Conservation (phyloP, 2,329 filamentous ascomycete genomes). For the Trichophyton verrucosum region DNA sequence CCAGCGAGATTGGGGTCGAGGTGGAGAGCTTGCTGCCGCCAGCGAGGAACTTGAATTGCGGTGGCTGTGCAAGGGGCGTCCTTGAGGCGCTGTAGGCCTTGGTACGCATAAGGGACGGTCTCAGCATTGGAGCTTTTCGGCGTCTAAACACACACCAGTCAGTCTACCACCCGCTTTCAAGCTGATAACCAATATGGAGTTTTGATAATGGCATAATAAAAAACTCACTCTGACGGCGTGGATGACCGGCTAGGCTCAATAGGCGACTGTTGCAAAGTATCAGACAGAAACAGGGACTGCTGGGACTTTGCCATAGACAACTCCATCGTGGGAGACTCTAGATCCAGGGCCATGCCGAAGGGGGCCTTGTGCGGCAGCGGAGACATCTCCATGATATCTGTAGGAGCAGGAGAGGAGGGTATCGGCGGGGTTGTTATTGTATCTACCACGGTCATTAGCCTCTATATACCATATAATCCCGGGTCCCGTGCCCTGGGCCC, state of each 20-base stretch:
- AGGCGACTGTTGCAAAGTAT: slow-evolving; percentile 30
- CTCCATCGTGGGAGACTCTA: slow-evolving; percentile 60
- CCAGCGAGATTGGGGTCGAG: slow-evolving; percentile 54
- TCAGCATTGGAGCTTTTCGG: slow-evolving; percentile 54
- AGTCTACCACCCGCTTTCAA: too few relatives aligned
- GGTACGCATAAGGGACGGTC: slow-evolving; percentile 60
- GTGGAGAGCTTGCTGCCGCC: slow-evolving; percentile 39
- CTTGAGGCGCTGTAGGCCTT: slow-evolving; percentile 62
- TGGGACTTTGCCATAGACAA: slow-evolving; percentile 34
- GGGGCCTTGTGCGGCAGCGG: slow-evolving; percentile 78
- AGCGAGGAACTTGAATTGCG: slow-evolving; percentile 61
- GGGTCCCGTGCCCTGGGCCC: too few relatives aligned
- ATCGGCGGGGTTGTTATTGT: slow-evolving; percentile 73
- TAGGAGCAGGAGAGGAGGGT: slow-evolving; percentile 61
- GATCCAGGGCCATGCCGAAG: slow-evolving; percentile 46
- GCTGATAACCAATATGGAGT: too few relatives aligned
- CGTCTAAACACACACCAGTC: slow-evolving; percentile 35
- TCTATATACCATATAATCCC: too few relatives aligned
- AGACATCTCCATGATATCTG: slow-evolving; percentile 85
- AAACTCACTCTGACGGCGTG: slow-evolving; percentile 23
- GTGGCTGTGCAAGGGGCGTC: slow-evolving; percentile 48
- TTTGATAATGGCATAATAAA: neutral
- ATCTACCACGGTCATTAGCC: slow-evolving; percentile 38
- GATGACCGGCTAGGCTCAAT: slow-evolving; percentile 20
- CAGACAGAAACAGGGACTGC: slow-evolving; percentile 22